These are phyloP conservation scores for Carex kokanica DNA, from an alignment of 176 grass and related monocot genomes.

Conservation along the genomic window DNA sequence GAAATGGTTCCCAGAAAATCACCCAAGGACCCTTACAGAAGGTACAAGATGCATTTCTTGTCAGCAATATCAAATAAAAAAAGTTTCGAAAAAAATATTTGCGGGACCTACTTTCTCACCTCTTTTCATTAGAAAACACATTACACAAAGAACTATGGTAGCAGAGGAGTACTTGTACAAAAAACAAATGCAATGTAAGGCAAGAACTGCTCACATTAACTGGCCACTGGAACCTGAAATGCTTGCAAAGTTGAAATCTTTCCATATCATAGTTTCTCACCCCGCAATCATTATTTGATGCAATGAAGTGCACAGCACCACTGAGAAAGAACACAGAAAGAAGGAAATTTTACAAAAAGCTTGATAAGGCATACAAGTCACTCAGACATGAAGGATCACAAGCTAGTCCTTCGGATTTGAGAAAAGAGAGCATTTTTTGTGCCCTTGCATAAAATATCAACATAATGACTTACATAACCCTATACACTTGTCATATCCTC, in stretches of 20 bases:
- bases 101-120: neutral
- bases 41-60: neutral
- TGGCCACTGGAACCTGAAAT: conserved; percentile 75
- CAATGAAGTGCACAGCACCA: conserved; percentile 69
- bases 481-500: neutral
- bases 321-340: conserved; percentile 32
- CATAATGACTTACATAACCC: neutral
- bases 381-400: neutral
- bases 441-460: neutral
- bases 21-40: neutral
- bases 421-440: neutral
- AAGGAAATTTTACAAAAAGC: neutral
- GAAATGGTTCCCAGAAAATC: neutral
- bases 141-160: neutral
- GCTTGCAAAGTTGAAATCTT: conserved; percentile 68
- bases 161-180: neutral
- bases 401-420: neutral
- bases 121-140: neutral
- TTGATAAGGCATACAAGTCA: neutral
- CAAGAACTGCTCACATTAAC: conserved; percentile 64
- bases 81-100: neutral
- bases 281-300: conserved; percentile 81
- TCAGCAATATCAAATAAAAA: neutral
- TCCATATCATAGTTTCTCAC: conserved; percentile 85
- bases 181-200: conserved; percentile 5